phyloP scores from a whole-genome alignment of 495 filamentous ascomycete species.

The Penicillium soppii region DNA sequence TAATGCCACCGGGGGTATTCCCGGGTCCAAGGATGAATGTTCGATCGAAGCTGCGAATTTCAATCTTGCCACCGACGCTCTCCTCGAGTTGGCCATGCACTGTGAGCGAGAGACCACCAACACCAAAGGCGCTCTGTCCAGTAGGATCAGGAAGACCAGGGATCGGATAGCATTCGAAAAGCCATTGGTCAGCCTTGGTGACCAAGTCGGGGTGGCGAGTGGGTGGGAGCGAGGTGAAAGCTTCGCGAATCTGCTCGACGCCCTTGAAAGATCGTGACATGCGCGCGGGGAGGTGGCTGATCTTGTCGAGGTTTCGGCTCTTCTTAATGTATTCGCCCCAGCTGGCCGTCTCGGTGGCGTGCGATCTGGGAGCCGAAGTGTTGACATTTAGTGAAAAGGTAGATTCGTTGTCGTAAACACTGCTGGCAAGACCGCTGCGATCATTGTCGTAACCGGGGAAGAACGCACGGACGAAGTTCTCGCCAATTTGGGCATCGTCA shows the following conservation, averaged over 20 bases:
- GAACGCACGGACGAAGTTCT: conserved; percentile 74
- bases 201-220: conserved; percentile 73
- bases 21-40: conserved; percentile 83
- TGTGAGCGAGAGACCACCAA: conserved; percentile 75
- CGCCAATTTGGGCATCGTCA: conserved; percentile 71
- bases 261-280: conserved; percentile 67
- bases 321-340: conserved; percentile 78
- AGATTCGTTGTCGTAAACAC: conserved; percentile 75
- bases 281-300: conserved; percentile 56
- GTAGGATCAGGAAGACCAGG: conserved; percentile 68
- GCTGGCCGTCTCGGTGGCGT: conserved; percentile 37
- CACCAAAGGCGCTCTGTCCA: conserved; percentile 61
- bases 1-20: conserved; percentile 56
- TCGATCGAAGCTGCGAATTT: conserved; percentile 77
- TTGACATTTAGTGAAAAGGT: conserved; percentile 78
- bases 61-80: conserved; percentile 51
- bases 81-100: conserved; percentile 86
- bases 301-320: conserved; percentile 76
- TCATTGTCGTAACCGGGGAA: conserved; percentile 73
- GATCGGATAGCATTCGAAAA: conserved; percentile 78
- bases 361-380: conserved; percentile 56
- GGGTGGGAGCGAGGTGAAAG: conserved; percentile 68
- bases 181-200: conserved; percentile 63
- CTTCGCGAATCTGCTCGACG: conserved; percentile 58
- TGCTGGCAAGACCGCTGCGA: conserved; percentile 56